A percentile compares a stretch with the other conserved stretches of the same genome.
Conservation (phyloP, 257 asterid genomes). For the Coffea eugenioides region DNA sequence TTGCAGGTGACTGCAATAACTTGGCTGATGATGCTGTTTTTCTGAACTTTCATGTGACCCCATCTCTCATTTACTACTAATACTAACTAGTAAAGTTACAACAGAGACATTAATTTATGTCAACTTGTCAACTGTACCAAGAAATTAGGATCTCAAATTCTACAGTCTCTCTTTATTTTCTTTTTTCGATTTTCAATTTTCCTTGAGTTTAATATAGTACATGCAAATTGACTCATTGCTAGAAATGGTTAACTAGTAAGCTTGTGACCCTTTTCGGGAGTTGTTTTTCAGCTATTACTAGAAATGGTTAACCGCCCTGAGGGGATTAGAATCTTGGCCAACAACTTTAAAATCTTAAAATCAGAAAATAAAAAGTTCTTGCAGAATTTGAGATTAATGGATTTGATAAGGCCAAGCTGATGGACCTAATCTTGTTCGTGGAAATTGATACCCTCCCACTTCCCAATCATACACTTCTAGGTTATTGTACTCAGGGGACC, state of each 20-base stretch:
- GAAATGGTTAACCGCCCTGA: no score
- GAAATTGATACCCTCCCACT: no score
- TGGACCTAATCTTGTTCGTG: no score
- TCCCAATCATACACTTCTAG: no score
- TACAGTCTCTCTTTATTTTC: slow-evolving; percentile 12
- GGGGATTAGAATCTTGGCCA: no score
- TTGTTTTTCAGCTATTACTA: no score
- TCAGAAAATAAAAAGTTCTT: no score
- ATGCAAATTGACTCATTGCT: background rate
- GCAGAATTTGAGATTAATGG: no score
- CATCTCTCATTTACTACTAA: slow-evolving; percentile 21
- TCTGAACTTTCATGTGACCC: slow-evolving; percentile 76
- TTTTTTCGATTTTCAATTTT: background rate
- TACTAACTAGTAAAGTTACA: slow-evolving; percentile 15
- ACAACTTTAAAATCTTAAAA: no score
- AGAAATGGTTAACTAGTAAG: background rate
- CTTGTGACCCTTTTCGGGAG: background rate
- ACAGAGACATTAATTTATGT: slow-evolving; percentile 28
- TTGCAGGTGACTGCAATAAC: slow-evolving; percentile 53
- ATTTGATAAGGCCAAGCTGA: no score
- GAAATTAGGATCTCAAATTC: slow-evolving; percentile 36
- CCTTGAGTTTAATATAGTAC: background rate
- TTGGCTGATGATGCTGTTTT: slow-evolving; percentile 35
- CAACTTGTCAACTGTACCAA: slow-evolving; percentile 20
- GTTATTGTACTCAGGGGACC: no score